Evolutionary conservation across 331 rosid species (phyloP).

Genomic region (Telfairia occidentalis): DNA sequence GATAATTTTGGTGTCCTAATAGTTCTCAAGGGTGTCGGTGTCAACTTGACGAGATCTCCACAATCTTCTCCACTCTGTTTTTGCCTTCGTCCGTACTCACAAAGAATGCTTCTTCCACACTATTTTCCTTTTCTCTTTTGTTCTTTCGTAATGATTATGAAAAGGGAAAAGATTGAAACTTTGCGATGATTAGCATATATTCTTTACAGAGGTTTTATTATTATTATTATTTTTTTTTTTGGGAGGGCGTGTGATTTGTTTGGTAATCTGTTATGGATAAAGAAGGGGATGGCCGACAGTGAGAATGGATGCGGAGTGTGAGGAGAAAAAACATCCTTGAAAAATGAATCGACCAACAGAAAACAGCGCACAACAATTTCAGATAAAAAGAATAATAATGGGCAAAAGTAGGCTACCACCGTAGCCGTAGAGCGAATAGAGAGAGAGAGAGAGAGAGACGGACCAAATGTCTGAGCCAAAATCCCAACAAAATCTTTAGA

Average conservation of each 20-base stretch:
- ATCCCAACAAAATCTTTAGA: constrained; percentile 9
- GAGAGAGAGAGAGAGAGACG: not conserved
- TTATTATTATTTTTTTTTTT: not conserved
- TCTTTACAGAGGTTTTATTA: not conserved
- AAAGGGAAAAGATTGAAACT: not conserved
- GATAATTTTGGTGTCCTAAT: not conserved
- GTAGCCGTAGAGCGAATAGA: not conserved
- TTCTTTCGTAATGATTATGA: not conserved
- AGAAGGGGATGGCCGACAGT: constrained; percentile 8
- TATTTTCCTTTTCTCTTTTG: not conserved
- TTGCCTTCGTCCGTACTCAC: not conserved
- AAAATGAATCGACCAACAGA: constrained; percentile 2
- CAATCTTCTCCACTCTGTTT: not conserved
- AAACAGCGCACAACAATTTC: not conserved
- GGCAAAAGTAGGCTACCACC: not conserved
- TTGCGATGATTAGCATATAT: not conserved
- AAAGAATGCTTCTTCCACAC: not conserved
- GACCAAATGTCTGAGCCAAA: constrained; percentile 7
- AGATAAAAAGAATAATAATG: not conserved
- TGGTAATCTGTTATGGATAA: constrained; percentile 5
- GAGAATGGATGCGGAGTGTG: constrained; percentile 8
- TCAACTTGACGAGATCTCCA: constrained; percentile 1
- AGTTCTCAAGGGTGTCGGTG: not conserved
- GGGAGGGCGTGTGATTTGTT: too few species aligned
- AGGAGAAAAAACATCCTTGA: constrained; percentile 7